phyloP scores from a whole-genome alignment of 2,329 filamentous ascomycete species.

The Fusarium chaquense region DNA sequence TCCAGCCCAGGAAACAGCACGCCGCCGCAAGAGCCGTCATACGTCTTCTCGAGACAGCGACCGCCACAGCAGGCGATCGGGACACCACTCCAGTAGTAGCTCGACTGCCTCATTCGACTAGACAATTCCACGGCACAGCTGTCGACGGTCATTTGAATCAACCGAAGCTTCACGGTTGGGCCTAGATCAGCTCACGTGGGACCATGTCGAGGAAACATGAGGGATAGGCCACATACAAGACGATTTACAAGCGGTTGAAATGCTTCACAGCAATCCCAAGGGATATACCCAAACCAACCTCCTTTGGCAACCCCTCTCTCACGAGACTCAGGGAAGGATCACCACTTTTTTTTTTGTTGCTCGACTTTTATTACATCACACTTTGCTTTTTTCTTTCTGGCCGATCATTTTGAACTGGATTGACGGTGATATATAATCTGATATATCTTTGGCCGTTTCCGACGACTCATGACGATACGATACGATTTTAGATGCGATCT shows the following conservation, averaged over 20 bases:
- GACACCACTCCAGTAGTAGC: constrained; percentile 72
- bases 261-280: constrained; percentile 54
- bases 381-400: constrained; percentile 1
- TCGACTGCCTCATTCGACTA: constrained; percentile 71
- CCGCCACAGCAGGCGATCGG: constrained; percentile 62
- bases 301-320: constrained; percentile 45
- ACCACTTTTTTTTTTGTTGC: constrained; percentile 9
- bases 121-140: constrained; percentile 28
- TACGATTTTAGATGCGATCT: constrained; percentile 45
- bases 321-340: constrained; percentile 38
- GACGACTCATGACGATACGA: constrained; percentile 48
- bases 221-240: constrained; percentile 39
- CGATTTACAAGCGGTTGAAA: constrained; percentile 54
- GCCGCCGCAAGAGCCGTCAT: constrained; percentile 65
- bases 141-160: constrained; percentile 11
- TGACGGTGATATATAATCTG: constrained; percentile 23
- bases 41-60: constrained; percentile 62
- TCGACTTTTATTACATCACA: not conserved
- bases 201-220: constrained; percentile 26
- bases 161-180: constrained; percentile 26
- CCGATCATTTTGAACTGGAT: constrained; percentile 22
- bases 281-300: constrained; percentile 49
- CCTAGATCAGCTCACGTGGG: constrained; percentile 28
- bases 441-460: constrained; percentile 20
- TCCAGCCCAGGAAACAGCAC: constrained; percentile 65